These are phyloP conservation scores for Boletales sp. DNA, from an alignment of 768 basidiomycete genomes.

Conservation along the genomic window DNA sequence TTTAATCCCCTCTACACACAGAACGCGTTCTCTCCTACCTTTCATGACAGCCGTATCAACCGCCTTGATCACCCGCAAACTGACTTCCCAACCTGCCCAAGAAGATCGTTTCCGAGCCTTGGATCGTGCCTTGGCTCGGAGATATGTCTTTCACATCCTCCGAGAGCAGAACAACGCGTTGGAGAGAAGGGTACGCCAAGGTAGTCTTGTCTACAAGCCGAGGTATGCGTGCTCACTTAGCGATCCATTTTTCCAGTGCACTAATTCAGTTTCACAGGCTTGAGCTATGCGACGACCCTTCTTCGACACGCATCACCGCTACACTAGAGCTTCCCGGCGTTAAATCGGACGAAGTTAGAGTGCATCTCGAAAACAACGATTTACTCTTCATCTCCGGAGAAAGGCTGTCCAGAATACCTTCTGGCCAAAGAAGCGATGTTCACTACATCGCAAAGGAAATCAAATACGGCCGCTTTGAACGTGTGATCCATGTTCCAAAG, in stretches of 20 bases:
- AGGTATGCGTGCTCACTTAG: slow-evolving; percentile 19
- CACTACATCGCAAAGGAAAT: slow-evolving; percentile 35
- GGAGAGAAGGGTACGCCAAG: slow-evolving; percentile 21
- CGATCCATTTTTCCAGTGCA: neutral
- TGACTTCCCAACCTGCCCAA: slow-evolving; percentile 20
- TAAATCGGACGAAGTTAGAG: slow-evolving; percentile 31
- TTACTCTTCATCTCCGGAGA: slow-evolving; percentile 35
- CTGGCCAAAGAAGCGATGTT: slow-evolving; percentile 12
- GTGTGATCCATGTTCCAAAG: slow-evolving; percentile 33
- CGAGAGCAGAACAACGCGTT: slow-evolving; percentile 16
- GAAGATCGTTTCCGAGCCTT: slow-evolving; percentile 29
- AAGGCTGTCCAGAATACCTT: slow-evolving; percentile 18
- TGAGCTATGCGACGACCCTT: slow-evolving; percentile 38
- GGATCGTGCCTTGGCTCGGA: slow-evolving; percentile 29
- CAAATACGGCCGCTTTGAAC: slow-evolving; percentile 38
- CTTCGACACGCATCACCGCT: slow-evolving; percentile 31
- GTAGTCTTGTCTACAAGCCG: slow-evolving; percentile 31
- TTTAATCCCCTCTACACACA: neutral
- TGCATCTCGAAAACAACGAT: slow-evolving; percentile 30
- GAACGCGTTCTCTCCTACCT: neutral
- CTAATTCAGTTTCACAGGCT: slow-evolving; percentile 28
- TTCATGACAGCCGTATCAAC: slow-evolving; percentile 25
- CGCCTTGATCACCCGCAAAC: slow-evolving; percentile 17
- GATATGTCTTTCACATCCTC: slow-evolving; percentile 25
- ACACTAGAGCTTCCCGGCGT: slow-evolving; percentile 40